Conservation (phyloP, 768 basidiomycete species). For the Phaeotremella fagi region DNA sequence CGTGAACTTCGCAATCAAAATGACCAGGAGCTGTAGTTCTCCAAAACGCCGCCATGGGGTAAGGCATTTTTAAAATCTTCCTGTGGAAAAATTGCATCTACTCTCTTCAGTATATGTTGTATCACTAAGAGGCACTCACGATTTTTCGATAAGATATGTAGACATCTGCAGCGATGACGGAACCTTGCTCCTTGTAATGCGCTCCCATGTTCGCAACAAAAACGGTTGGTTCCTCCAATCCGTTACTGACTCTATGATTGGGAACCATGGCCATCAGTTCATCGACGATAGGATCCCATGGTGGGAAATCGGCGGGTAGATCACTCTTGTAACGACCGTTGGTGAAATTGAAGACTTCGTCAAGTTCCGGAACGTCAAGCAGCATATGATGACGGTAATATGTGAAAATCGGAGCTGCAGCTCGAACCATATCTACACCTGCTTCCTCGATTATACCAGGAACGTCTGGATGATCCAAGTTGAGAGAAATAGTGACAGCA, state of each 20-base stretch:
- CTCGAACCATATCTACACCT: neutral
- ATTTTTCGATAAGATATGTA: neutral
- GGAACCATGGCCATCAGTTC: too few species aligned
- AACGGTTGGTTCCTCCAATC: neutral
- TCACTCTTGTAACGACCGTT: too few species aligned
- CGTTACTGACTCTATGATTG: too few species aligned
- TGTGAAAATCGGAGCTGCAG: neutral
- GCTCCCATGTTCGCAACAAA: neutral
- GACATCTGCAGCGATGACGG: neutral
- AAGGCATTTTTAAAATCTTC: too few species aligned
- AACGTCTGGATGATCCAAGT: neutral
- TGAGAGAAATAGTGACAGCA: neutral
- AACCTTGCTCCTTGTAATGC: neutral
- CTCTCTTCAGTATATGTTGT: neutral
- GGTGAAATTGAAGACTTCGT: neutral
- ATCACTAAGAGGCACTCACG: neutral
- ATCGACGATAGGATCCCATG: neutral
- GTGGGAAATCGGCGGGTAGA: neutral
- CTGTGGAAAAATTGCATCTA: neutral
- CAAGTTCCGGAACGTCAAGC: neutral
- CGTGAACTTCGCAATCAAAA: neutral
- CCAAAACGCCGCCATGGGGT: neutral
- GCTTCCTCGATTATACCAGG: neutral
- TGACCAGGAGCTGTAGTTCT: neutral
- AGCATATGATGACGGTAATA: neutral